These are phyloP conservation scores for Picocystis sp. DNA, from an alignment of 163 green algal genomes.

Conservation along the genomic window DNA sequence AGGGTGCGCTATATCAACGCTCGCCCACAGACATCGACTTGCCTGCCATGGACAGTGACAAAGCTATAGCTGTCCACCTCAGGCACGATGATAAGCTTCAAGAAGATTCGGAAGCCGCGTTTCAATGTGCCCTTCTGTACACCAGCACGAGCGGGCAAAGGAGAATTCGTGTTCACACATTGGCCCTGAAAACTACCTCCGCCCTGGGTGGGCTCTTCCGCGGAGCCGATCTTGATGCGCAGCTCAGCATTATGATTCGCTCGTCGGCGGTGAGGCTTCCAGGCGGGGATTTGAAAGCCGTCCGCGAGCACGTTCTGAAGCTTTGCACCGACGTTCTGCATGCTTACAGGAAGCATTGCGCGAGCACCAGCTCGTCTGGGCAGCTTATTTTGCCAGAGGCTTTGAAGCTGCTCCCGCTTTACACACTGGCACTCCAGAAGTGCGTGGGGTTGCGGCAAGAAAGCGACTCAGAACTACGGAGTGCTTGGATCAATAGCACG, in stretches of 20 bases:
- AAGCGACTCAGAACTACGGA: slow-evolving; percentile 43
- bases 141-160: slow-evolving; percentile 41
- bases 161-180: slow-evolving; percentile 72
- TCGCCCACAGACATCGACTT: slow-evolving; percentile 38
- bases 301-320: slow-evolving; percentile 28
- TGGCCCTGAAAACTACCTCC: slow-evolving; percentile 59
- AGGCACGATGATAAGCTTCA: slow-evolving; percentile 45
- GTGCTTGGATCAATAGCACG: slow-evolving; percentile 42
- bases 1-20: slow-evolving; percentile 27
- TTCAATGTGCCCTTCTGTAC: slow-evolving; percentile 87
- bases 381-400: slow-evolving; percentile 90
- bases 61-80: slow-evolving; percentile 32
- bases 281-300: slow-evolving; percentile 7
- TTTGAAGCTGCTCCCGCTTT: slow-evolving; percentile 85
- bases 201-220: slow-evolving; percentile 64
- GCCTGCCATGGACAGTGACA: slow-evolving; percentile 26
- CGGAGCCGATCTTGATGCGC: slow-evolving; percentile 69
- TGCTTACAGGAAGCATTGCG: slow-evolving; percentile 76
- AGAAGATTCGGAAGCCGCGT: slow-evolving; percentile 33
- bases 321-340: slow-evolving; percentile 49
- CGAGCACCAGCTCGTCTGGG: slow-evolving; percentile 29
- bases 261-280: no score
- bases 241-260: slow-evolving; percentile 18
- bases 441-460: slow-evolving; percentile 43
- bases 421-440: slow-evolving; percentile 74